A percentile compares a stretch with the other conserved stretches of the same genome.
These are phyloP conservation scores for Ganoderma boninense DNA, from an alignment of 1,284 basidiomycete genomes.

Conservation along the genomic window DNA sequence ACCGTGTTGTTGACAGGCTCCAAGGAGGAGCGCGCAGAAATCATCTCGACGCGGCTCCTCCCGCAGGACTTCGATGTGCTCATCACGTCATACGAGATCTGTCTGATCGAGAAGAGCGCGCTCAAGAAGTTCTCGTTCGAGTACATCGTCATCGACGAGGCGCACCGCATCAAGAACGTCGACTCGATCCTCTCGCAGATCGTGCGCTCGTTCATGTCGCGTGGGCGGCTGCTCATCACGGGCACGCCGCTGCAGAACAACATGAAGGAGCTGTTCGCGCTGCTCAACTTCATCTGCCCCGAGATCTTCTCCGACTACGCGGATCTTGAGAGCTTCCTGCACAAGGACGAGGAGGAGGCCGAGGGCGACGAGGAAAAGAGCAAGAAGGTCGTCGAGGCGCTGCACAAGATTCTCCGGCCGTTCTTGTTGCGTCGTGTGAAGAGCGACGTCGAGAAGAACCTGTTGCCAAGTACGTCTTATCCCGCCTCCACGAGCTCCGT, in stretches of 20 bases:
- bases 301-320: conserved; percentile 83
- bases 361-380: conserved; percentile 89
- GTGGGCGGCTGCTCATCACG: conserved; percentile 93
- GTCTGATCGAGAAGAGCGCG: conserved; percentile 91
- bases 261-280: conserved; percentile 95
- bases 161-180: conserved; percentile 99
- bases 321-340: conserved; percentile 79
- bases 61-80: conserved; percentile 94
- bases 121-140: conserved; percentile 97
- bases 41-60: conserved; percentile 84
- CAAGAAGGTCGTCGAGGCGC: conserved; percentile 94
- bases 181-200: conserved; percentile 97
- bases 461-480: conserved; percentile 80
- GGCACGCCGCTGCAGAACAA: conserved; percentile 99
- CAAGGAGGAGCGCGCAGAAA: conserved; percentile 88
- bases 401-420: conserved; percentile 96
- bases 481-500: background rate
- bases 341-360: conserved; percentile 79
- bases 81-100: conserved; percentile 98
- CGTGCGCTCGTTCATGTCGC: conserved; percentile 89
- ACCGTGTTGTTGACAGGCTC: conserved; percentile 86
- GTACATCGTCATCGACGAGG: conserved; percentile 99
- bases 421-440: conserved; percentile 97
- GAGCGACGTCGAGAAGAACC: conserved; percentile 95
- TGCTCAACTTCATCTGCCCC: conserved; percentile 94